Evolutionary conservation across 306 rosid species (phyloP).

Genomic region (Medicago truncatula): MtrunA17r5.0-ANR NC_053045.1:31829001-31829500

Average conservation of each 20-base stretch:
- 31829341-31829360: neutral
- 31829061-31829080: conserved; percentile 11
- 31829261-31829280: conserved; percentile 11
- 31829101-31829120: conserved; percentile 19
- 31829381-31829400: too few relatives aligned
- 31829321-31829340: neutral
- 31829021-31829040: neutral
- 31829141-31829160: neutral
- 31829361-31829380: neutral
- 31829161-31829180: conserved; percentile 3
- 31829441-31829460: too few relatives aligned
- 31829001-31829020: conserved; percentile 1
- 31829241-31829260: neutral
- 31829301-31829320: conserved; percentile 14
- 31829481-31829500: too few relatives aligned
- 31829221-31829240: neutral
- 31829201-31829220: neutral
- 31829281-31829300: neutral
- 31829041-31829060: neutral
- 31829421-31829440: too few relatives aligned
- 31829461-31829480: too few relatives aligned
- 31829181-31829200: conserved; percentile 23
- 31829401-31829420: too few relatives aligned
- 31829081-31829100: conserved; percentile 4
- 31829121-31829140: neutral